Base-by-base conservation (phyloP, 2,329 filamentous ascomycete genomes). In the Stagonosporopsis cucurbitacearum region DNA sequence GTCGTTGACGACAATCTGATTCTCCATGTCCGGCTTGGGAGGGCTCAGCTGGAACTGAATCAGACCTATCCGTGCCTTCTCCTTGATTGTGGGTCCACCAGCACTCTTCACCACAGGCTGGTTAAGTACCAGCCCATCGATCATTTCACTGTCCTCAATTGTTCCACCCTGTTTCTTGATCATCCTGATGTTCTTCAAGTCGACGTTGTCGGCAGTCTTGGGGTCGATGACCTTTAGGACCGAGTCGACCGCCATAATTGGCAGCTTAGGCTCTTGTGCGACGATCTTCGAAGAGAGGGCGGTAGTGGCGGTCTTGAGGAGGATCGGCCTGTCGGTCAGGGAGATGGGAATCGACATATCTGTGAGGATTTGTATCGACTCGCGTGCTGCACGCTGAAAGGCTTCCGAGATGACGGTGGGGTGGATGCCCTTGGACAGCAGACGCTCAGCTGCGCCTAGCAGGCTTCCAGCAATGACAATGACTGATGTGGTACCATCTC, bases 1-100 rank as follows among this genome's bases (percentile, higher is more conserved):
- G 82, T 99, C 95, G 79, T 99, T 99, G 72, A 99, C 95, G 28
- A 96, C 89, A 63, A 99, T 98, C 73, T 96, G 95, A 81, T 99
- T 99, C 82, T 99, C 95, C 95, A 99, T 99, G 78, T 99, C 95
- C 67, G 95, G 95, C 81, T 99, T 99, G 2, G 95, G 95, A 42
- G 95, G 94, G 79, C 92, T 96, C 68, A 99, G 87, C 79, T 99
- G 95, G 85, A 99, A 99, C 77, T 99, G 95, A 66, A 99, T 98
- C 59, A 99, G 83, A 64, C 90, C 95, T 79, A 99, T 99, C 80
- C 84, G 89, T 62, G 95, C 95, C 86, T 99, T 99, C 80, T 99
- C 95, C 83, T 98, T 96, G 71, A 93, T 86, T 67, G 88, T 85
- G 50, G 95, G 94, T 6, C 95, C 95, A 70, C 92, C 91, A 26